phyloP scores from a whole-genome alignment of 1,139 yeast species.

The Hyphopichia khmerensis region DNA sequence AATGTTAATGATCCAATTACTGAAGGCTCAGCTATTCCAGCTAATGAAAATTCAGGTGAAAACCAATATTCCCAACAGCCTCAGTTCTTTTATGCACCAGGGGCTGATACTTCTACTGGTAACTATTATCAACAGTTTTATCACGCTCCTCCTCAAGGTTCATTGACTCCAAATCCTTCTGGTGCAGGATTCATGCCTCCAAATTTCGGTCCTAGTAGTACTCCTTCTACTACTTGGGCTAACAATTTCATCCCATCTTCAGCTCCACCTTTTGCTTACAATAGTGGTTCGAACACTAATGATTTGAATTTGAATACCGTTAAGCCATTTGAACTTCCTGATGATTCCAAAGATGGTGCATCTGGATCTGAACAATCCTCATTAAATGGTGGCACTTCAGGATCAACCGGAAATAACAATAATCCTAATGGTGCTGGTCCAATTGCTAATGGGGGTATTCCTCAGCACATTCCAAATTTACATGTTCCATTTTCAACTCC shows the following conservation, averaged over 20 bases:
- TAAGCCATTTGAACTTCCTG: conserved; percentile 39
- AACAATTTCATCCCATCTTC: conserved; percentile 29
- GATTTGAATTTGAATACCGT: conserved; percentile 16
- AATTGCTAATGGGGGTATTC: neutral
- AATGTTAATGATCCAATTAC: conserved; percentile 3
- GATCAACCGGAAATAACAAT: neutral
- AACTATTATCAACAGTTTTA: conserved; percentile 17
- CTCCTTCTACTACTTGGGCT: conserved; percentile 32
- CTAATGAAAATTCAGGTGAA: conserved; percentile 1
- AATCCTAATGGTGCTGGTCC: neutral
- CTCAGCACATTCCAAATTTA: conserved; percentile 9
- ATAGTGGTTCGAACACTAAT: conserved; percentile 7
- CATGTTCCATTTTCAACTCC: conserved; percentile 26
- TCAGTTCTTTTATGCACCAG: conserved; percentile 1
- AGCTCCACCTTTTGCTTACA: conserved; percentile 37
- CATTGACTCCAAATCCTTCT: conserved; percentile 36
- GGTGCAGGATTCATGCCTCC: conserved; percentile 17
- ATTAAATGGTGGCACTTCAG: neutral
- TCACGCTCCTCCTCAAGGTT: conserved; percentile 20
- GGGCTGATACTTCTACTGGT: conserved; percentile 7
- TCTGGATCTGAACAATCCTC: conserved; percentile 3
- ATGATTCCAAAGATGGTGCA: conserved; percentile 15
- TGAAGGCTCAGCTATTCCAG: conserved; percentile 1
- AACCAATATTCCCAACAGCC: conserved; percentile 7
- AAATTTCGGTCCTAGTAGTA: conserved; percentile 13